A percentile compares a stretch with the other conserved stretches of the same genome.
phyloP scores from a whole-genome alignment of 164 flowering plant genomes.

The Piper longum region DNA sequence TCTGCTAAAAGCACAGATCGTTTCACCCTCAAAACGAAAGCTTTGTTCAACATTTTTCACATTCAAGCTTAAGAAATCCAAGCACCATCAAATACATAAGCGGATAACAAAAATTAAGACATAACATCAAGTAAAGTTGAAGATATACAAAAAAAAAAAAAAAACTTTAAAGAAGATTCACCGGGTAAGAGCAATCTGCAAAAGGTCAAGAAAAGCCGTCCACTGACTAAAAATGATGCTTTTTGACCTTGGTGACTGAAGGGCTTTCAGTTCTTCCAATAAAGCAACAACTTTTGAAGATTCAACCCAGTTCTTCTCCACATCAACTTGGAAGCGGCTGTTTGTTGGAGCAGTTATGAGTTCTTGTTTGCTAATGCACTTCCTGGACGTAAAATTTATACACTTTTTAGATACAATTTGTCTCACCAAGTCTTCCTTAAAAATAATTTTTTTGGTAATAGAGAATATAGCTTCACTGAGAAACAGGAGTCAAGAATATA shows the following conservation, averaged over 20 bases:
- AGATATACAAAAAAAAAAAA: not conserved
- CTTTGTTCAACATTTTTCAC: too few species aligned
- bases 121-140: not conserved
- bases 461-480: too few species aligned
- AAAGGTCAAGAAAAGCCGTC: conserved; percentile 92
- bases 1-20: too few species aligned
- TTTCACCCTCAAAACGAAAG: too few species aligned
- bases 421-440: too few species aligned
- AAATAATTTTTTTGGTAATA: too few species aligned
- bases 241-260: conserved; percentile 59
- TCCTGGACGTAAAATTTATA: conserved; percentile 32
- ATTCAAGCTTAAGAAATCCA: too few species aligned
- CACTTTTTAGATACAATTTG: not conserved
- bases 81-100: too few species aligned
- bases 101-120: not conserved
- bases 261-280: conserved; percentile 56
- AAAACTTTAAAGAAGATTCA: conserved; percentile 15
- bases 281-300: conserved; percentile 66
- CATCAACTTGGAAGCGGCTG: conserved; percentile 72
- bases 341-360: conserved; percentile 89
- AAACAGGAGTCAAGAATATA: too few species aligned
- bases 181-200: conserved; percentile 90
- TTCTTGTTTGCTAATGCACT: conserved; percentile 54
- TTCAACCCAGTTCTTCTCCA: conserved; percentile 95
- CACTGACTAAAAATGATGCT: conserved; percentile 97